These are phyloP conservation scores for Pseudocercospora eumusae DNA, from an alignment of 2,329 filamentous ascomycete genomes.

Conservation along the genomic window DNA sequence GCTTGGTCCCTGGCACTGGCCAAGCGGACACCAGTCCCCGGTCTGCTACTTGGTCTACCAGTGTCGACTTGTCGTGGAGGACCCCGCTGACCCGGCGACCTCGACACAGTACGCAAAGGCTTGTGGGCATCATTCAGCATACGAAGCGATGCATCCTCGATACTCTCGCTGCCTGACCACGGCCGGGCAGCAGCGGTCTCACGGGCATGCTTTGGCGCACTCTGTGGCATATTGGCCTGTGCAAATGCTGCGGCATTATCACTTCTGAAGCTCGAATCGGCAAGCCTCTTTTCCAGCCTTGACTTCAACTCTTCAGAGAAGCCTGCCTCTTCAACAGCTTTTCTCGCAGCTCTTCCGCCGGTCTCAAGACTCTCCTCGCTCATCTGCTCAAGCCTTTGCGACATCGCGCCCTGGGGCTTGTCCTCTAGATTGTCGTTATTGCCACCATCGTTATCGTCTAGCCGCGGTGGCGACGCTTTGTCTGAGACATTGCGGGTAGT, in stretches of 20 bases:
- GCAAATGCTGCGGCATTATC: slow-evolving; percentile 46
- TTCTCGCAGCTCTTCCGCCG: slow-evolving; percentile 57
- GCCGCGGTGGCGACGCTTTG: slow-evolving; percentile 23
- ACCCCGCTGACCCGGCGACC: slow-evolving; percentile 43
- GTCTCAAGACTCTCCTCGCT: slow-evolving; percentile 60
- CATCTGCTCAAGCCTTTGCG: slow-evolving; percentile 59
- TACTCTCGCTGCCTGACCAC: slow-evolving; percentile 77
- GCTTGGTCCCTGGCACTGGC: slow-evolving; percentile 62
- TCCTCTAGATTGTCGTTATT: slow-evolving; percentile 24
- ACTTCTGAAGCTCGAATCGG: slow-evolving; percentile 56
- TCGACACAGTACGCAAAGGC: slow-evolving; percentile 48
- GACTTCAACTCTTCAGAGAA: slow-evolving; percentile 63
- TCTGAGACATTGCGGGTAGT: slow-evolving; percentile 25
- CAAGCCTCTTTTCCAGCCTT: slow-evolving; percentile 60
- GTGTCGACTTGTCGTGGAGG: slow-evolving; percentile 50
- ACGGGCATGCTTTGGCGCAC: slow-evolving; percentile 69
- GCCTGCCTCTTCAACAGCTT: slow-evolving; percentile 61
- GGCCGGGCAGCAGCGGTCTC: slow-evolving; percentile 66
- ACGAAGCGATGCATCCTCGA: slow-evolving; percentile 74
- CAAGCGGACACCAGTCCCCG: slow-evolving; percentile 52
- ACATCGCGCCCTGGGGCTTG: slow-evolving; percentile 58
- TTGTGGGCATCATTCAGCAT: slow-evolving; percentile 70
- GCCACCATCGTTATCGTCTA: slow-evolving; percentile 4
- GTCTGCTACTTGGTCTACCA: slow-evolving; percentile 42
- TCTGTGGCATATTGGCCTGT: slow-evolving; percentile 40